Evolutionary conservation across 805 yeast genomes (phyloP).

Genomic region (Saturnispora bothae): DNA sequence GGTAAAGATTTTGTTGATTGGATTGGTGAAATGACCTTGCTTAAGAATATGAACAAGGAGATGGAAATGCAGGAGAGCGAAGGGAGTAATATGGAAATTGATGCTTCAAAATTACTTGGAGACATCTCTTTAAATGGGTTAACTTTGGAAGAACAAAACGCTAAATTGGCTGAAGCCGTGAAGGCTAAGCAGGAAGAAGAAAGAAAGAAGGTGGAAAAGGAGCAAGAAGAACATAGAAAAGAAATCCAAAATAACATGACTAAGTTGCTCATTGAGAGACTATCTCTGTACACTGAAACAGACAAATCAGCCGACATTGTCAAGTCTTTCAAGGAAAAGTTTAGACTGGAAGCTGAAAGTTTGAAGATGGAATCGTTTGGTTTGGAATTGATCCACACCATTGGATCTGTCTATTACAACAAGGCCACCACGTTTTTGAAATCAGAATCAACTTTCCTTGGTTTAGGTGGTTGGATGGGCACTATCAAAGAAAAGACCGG

Average conservation of each 20-base stretch:
- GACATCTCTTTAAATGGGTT: slow-evolving; percentile 18
- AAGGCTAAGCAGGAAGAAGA: slow-evolving; percentile 38
- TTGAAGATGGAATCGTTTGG: slow-evolving; percentile 95
- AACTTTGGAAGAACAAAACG: slow-evolving; percentile 20
- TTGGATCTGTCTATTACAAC: slow-evolving; percentile 67
- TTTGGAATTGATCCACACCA: slow-evolving; percentile 69
- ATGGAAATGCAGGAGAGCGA: slow-evolving; percentile 34
- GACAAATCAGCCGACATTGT: slow-evolving; percentile 52
- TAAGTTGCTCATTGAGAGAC: slow-evolving; percentile 35
- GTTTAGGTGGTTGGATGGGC: slow-evolving; percentile 75
- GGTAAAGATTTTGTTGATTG: slow-evolving; percentile 71
- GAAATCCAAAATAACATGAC: slow-evolving; percentile 42
- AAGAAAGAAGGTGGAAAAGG: slow-evolving; percentile 62
- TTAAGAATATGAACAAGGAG: slow-evolving; percentile 52
- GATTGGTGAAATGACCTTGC: slow-evolving; percentile 67
- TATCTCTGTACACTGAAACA: slow-evolving; percentile 45
- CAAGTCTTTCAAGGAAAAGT: slow-evolving; percentile 39
- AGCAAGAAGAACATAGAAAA: slow-evolving; percentile 51
- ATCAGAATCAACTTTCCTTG: slow-evolving; percentile 66
- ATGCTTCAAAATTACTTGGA: slow-evolving; percentile 15
- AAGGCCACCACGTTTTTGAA: slow-evolving; percentile 67
- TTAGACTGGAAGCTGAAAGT: slow-evolving; percentile 59
- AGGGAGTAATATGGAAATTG: slow-evolving; percentile 36
- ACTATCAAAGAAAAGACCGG: slow-evolving; percentile 77
- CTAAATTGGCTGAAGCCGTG: slow-evolving; percentile 22